A percentile compares a stretch with the other conserved stretches of the same genome.
Evolutionary conservation across 306 rosid genomes (phyloP).

Genomic region (Casuarina equisetifolia): DNA sequence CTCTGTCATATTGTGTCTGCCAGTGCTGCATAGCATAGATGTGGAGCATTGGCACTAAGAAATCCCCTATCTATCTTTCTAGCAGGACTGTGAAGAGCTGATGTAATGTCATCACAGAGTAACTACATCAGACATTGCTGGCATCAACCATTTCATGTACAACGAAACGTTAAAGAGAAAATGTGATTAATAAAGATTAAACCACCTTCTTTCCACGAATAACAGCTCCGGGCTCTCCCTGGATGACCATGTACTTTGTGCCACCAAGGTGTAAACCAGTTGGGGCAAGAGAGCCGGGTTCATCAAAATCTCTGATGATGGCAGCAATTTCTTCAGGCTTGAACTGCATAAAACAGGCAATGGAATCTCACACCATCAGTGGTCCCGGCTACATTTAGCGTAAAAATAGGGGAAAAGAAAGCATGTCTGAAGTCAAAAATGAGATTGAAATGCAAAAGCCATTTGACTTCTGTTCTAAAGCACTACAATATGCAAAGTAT

Average conservation of each 20-base stretch:
- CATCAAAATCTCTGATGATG: conserved; percentile 49
- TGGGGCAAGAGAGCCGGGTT: conserved; percentile 58
- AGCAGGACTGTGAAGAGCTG: background rate
- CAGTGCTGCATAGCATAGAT: background rate
- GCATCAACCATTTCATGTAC: too few relatives aligned
- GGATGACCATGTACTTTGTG: conserved; percentile 61
- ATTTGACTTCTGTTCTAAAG: background rate
- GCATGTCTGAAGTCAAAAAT: background rate
- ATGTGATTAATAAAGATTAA: background rate
- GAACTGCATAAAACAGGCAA: conserved; percentile 31
- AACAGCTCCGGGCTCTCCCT: conserved; percentile 58
- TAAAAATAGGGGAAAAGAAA: background rate
- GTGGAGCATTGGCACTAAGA: background rate
- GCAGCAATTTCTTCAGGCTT: conserved; percentile 46
- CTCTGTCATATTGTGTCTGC: background rate
- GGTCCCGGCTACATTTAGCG: background rate
- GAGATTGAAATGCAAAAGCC: background rate
- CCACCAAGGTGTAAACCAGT: conserved; percentile 58
- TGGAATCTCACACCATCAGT: background rate
- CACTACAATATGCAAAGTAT: background rate
- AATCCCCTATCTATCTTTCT: background rate
- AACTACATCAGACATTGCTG: too few relatives aligned
- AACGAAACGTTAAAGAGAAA: background rate
- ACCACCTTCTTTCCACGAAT: conserved; percentile 63
- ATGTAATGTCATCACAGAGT: too few relatives aligned